These are phyloP conservation scores for Triglochin maritima DNA, from an alignment of 106 monocot species.

Conservation along the genomic window DNA sequence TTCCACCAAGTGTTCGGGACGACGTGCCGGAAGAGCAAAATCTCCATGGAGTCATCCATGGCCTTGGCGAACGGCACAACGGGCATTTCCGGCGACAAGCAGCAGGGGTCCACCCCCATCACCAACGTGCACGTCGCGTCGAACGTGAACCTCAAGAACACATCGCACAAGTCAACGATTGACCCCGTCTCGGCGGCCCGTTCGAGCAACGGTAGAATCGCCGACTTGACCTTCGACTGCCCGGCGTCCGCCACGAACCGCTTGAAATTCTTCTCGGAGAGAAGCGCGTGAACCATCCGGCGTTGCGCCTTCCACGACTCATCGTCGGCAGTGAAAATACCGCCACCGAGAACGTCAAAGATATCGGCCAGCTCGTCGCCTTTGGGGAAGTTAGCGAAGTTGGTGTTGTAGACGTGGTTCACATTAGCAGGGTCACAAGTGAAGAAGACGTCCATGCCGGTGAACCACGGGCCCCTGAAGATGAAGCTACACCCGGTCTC, in stretches of 20 bases:
- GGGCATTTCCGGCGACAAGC: constrained; percentile 2
- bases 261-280: not conserved
- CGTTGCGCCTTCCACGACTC: constrained; percentile 13
- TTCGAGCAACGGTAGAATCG: not conserved
- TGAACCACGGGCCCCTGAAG: not conserved
- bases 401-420: constrained; percentile 11
- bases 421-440: constrained; percentile 12
- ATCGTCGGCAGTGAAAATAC: constrained; percentile 13
- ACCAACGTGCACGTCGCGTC: constrained; percentile 4
- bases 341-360: constrained; percentile 11
- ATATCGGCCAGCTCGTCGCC: constrained; percentile 2
- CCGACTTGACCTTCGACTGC: not conserved
- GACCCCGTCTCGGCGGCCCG: constrained; percentile 2
- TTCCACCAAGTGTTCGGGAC: constrained; percentile 8
- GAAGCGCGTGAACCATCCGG: not conserved
- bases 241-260: not conserved
- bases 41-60: constrained; percentile 8
- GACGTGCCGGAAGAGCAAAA: constrained; percentile 6
- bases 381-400: constrained; percentile 17
- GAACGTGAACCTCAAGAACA: constrained; percentile 18
- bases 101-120: constrained; percentile 7
- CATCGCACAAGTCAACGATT: constrained; percentile 1
- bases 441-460: not conserved
- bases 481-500: no score
- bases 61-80: constrained; percentile 2